Conservation (phyloP, 345 rosid species). For the Dimocarpus longan region DNA sequence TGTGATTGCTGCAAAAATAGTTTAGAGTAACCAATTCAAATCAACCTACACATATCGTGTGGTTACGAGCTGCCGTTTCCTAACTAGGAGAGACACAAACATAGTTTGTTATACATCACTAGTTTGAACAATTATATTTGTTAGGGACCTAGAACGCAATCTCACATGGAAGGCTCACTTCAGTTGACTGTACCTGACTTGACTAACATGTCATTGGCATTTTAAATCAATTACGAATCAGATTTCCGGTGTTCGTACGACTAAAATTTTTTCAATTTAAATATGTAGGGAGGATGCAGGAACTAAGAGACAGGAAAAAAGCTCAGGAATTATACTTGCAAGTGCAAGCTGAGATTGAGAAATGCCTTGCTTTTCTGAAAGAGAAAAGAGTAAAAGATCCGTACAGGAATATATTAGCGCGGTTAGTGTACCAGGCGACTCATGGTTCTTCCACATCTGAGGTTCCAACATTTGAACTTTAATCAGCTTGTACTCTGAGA, state of each 20-base stretch:
- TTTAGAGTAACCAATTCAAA: neutral
- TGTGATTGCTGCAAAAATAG: neutral
- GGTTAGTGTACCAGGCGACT: conserved; percentile 49
- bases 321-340: conserved; percentile 62
- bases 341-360: conserved; percentile 67
- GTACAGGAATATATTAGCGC: conserved; percentile 54
- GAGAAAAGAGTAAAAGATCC: conserved; percentile 71
- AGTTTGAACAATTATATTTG: neutral
- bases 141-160: neutral
- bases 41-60: neutral
- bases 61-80: neutral
- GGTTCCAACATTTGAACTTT: conserved; percentile 67
- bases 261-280: neutral
- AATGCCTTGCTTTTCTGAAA: conserved; percentile 52
- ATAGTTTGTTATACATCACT: neutral
- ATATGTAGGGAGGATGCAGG: conserved; percentile 50
- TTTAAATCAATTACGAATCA: neutral
- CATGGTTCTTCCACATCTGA: conserved; percentile 47
- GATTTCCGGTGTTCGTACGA: neutral
- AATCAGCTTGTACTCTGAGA: neutral
- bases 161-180: neutral
- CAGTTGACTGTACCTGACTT: neutral
- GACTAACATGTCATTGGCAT: neutral
- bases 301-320: conserved; percentile 50
- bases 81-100: neutral